Conservation (phyloP, 108 stramenopile genomes). For the Nitzschia sp. region DNA sequence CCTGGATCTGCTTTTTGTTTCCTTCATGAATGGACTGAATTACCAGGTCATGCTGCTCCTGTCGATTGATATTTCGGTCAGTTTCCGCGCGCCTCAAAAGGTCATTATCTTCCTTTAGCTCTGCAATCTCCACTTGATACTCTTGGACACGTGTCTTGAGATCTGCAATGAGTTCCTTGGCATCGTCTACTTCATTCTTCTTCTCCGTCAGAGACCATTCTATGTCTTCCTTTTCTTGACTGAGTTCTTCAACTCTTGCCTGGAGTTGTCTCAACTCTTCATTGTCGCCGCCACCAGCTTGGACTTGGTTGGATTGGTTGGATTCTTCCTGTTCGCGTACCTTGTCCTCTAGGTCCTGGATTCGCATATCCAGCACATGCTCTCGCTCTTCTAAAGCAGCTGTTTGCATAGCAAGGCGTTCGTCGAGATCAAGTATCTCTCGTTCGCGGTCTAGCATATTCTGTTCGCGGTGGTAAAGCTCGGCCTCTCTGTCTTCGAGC, state of each 20-base stretch:
- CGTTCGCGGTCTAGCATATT: slow-evolving; percentile 16
- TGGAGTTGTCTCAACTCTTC: background rate
- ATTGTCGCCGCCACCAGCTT: background rate
- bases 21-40: background rate
- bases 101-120: slow-evolving; percentile 11
- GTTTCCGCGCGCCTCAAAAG: background rate
- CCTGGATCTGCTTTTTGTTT: slow-evolving; percentile 16
- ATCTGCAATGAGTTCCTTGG: slow-evolving; percentile 20
- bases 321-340: background rate
- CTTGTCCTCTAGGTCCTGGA: background rate
- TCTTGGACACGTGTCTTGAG: slow-evolving; percentile 21
- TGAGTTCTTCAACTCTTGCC: slow-evolving; percentile 1
- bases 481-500: slow-evolving; percentile 14
- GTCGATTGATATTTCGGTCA: background rate
- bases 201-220: slow-evolving; percentile 5
- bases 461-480: slow-evolving; percentile 20
- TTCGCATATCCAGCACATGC: background rate
- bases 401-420: background rate
- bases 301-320: background rate
- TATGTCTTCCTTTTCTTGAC: slow-evolving; percentile 22
- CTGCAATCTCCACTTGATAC: slow-evolving; percentile 12
- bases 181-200: slow-evolving; percentile 10
- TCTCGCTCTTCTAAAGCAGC: background rate
- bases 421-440: slow-evolving; percentile 13
- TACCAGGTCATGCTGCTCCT: background rate